Percentiles rank a stretch among this genome's conserved stretches.
These are phyloP conservation scores for Plicaturopsis crispa DNA, from an alignment of 768 basidiomycete species.

Conservation along the genomic window DNA sequence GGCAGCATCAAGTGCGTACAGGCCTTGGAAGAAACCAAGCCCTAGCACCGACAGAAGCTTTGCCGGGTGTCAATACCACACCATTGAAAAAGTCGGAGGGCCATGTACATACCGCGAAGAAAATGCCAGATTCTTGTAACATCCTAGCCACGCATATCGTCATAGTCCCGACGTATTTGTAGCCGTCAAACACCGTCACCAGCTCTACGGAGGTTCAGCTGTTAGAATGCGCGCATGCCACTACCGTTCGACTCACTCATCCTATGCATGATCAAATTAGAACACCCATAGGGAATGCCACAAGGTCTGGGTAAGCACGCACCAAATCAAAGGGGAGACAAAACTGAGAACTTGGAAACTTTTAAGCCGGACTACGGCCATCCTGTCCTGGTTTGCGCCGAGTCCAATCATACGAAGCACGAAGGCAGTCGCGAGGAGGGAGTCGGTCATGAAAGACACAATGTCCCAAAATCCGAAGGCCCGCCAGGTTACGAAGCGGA, in stretches of 20 bases:
- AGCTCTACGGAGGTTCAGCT: conserved; percentile 39
- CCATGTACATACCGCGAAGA: conserved; percentile 62
- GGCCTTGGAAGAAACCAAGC: conserved; percentile 77
- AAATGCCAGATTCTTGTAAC: conserved; percentile 89
- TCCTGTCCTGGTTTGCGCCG: conserved; percentile 21
- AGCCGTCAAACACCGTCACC: conserved; percentile 75
- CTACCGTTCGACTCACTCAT: too few species aligned
- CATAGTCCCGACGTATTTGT: conserved; percentile 86
- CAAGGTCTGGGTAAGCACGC: too few species aligned
- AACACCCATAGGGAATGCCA: neutral
- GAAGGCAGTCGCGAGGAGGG: conserved; percentile 68
- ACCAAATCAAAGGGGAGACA: conserved; percentile 87
- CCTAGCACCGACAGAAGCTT: conserved; percentile 78
- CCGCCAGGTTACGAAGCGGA: conserved; percentile 73
- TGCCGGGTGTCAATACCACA: conserved; percentile 2
- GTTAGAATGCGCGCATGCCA: too few species aligned
- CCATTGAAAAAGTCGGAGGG: neutral
- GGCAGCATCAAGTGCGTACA: conserved; percentile 87
- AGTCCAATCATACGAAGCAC: conserved; percentile 60
- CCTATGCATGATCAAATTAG: conserved; percentile 35
- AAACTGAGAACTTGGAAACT: conserved; percentile 90
- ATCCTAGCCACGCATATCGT: conserved; percentile 91
- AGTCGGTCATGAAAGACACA: conserved; percentile 65
- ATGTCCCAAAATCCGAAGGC: conserved; percentile 77
- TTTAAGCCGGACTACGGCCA: conserved; percentile 35